Evolutionary conservation across 2,329 filamentous ascomycete species (phyloP).

Genomic region (Thielaviopsis ethacetica): DNA sequence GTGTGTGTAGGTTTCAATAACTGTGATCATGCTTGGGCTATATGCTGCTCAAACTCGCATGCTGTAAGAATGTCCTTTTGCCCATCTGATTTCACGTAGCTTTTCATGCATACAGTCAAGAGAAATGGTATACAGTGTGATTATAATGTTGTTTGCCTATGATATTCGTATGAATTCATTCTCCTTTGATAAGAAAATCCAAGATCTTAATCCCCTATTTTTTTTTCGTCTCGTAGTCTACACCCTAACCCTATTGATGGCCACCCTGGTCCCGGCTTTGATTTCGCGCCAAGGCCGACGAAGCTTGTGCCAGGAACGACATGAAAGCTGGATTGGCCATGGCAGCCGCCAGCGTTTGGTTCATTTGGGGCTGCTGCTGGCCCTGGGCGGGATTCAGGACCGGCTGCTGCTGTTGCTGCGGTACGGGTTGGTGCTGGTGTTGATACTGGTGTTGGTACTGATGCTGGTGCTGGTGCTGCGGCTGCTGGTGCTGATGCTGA

Average conservation of each 20-base stretch:
- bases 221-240: neutral
- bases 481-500: conserved; percentile 13
- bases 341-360: conserved; percentile 4
- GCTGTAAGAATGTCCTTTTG: too few species aligned
- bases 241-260: neutral
- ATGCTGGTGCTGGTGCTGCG: conserved; percentile 20
- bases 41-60: too few species aligned
- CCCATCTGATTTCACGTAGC: too few species aligned
- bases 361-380: neutral
- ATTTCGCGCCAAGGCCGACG: neutral
- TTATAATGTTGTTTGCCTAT: neutral
- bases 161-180: neutral
- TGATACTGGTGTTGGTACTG: conserved; percentile 19
- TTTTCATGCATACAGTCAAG: neutral
- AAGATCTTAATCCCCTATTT: neutral
- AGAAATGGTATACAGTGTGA: neutral
- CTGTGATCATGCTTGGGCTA: too few species aligned
- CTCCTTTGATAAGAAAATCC: neutral
- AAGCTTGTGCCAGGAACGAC: neutral
- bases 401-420: conserved; percentile 13
- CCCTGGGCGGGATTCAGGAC: neutral
- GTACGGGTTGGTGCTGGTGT: conserved; percentile 17
- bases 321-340: conserved; percentile 8
- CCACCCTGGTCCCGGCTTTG: neutral
- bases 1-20: too few species aligned